phyloP scores from a whole-genome alignment of 177 flowering plant genomes.

The Telopea speciosissima region DNA sequence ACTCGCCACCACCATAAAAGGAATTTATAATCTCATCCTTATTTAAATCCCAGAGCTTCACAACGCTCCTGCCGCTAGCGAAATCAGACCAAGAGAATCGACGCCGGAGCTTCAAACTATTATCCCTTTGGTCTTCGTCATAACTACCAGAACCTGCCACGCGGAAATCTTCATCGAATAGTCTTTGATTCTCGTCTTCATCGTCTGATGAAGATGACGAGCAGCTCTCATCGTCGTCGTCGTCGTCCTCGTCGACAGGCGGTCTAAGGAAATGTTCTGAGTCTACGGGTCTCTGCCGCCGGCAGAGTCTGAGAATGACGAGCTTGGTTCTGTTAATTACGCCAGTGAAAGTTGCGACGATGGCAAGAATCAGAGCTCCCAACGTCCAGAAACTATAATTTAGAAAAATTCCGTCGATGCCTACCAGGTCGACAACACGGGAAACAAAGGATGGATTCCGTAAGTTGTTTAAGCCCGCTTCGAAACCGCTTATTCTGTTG shows the following conservation, averaged over 20 bases:
- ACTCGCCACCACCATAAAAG: slow-evolving; percentile 8
- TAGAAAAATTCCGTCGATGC: slow-evolving; percentile 15
- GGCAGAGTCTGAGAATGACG: slow-evolving; percentile 23
- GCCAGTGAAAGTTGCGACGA: slow-evolving; percentile 50
- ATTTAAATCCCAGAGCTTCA: slow-evolving; percentile 56
- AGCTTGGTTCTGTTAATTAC: slow-evolving; percentile 30
- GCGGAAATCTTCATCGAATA: slow-evolving; percentile 22
- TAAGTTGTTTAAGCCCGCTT: slow-evolving; percentile 32
- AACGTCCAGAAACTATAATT: slow-evolving; percentile 47
- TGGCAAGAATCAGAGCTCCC: slow-evolving; percentile 65
- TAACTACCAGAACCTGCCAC: slow-evolving; percentile 21
- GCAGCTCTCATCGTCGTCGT: slow-evolving; percentile 8
- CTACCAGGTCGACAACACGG: slow-evolving; percentile 20
- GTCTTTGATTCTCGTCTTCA: slow-evolving; percentile 8
- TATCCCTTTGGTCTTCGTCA: slow-evolving; percentile 18
- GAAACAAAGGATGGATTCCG: slow-evolving; percentile 41
- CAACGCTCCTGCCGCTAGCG: slow-evolving; percentile 46
- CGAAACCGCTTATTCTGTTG: slow-evolving; percentile 42
- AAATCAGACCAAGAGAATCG: slow-evolving; percentile 41
- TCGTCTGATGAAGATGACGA: slow-evolving; percentile 3
- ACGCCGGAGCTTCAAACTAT: slow-evolving; percentile 11
- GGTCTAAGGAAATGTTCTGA: slow-evolving; percentile 12
- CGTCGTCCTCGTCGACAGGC: slow-evolving; percentile 12
- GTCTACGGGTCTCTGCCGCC: neutral
- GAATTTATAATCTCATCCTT: slow-evolving; percentile 16